Conservation (phyloP, 768 basidiomycete genomes). For the Agaricus subrufescens region DNA sequence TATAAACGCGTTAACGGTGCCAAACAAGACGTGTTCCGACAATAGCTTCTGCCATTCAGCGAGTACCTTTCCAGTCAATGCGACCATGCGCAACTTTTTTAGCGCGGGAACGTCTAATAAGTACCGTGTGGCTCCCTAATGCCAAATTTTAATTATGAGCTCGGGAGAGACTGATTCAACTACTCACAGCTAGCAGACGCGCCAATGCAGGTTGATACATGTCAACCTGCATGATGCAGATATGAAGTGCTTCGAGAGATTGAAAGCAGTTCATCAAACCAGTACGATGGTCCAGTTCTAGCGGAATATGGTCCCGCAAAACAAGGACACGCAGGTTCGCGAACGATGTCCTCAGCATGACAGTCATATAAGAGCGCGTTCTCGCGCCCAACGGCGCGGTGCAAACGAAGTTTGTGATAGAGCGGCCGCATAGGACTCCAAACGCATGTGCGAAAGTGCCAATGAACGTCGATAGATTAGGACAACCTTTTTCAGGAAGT, state of each 20-base stretch:
- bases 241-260: constrained; percentile 4
- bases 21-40: background rate
- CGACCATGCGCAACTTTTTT: background rate
- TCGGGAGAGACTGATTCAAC: no score
- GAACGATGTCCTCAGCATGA: background rate
- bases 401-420: constrained; percentile 4
- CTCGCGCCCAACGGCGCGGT: background rate
- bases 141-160: background rate
- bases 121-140: background rate
- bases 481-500: background rate
- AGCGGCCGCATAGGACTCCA: background rate
- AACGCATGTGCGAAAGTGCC: background rate
- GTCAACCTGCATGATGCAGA: background rate
- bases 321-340: constrained; percentile 3
- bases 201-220: background rate
- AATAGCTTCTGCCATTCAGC: no score
- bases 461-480: constrained; percentile 1
- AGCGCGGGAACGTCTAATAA: background rate
- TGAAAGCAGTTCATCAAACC: background rate
- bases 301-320: background rate
- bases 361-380: background rate
- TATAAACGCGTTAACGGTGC: background rate
- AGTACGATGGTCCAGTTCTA: background rate
- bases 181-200: background rate
- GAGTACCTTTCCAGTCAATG: background rate